These are phyloP conservation scores for Endocladia muricata DNA, from an alignment of 31 red algal genomes.

Conservation along the genomic window DNA sequence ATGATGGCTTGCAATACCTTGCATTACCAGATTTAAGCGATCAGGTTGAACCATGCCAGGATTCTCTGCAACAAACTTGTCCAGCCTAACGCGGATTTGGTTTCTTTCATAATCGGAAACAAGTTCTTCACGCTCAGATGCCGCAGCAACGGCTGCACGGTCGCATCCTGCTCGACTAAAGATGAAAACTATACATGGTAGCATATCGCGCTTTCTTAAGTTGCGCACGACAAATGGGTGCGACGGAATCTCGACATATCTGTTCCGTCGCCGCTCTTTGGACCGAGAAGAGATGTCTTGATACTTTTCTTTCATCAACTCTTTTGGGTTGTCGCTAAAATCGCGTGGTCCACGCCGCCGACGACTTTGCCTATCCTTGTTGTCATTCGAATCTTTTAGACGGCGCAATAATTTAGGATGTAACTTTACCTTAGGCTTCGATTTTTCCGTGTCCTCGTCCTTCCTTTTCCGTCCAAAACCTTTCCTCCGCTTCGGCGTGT, in stretches of 20 bases:
- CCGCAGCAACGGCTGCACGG: conserved; percentile 55
- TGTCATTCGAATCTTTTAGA: conserved; percentile 27
- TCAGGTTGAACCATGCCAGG: conserved; percentile 68
- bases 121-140: conserved; percentile 31
- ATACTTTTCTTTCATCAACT: conserved; percentile 41
- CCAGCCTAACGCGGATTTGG: conserved; percentile 44
- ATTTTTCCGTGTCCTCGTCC: background rate
- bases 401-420: conserved; percentile 60
- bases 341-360: background rate
- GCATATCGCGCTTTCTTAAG: conserved; percentile 63
- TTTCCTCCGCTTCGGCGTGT: background rate
- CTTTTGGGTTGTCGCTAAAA: background rate
- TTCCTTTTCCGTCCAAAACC: conserved; percentile 24
- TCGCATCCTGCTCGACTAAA: conserved; percentile 95
- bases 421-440: conserved; percentile 29
- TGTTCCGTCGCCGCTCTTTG: background rate
- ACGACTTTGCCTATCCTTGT: background rate
- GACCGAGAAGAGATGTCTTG: conserved; percentile 5
- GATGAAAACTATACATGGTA: conserved; percentile 94
- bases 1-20: conserved; percentile 95
- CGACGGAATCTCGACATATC: conserved; percentile 57
- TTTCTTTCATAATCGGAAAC: conserved; percentile 28
- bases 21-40: conserved; percentile 50
- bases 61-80: conserved; percentile 61
- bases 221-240: conserved; percentile 75